Evolutionary conservation across 192 early-diverging fungal genomes (phyloP).

Genomic region (Entomortierella parvispora): DNA sequence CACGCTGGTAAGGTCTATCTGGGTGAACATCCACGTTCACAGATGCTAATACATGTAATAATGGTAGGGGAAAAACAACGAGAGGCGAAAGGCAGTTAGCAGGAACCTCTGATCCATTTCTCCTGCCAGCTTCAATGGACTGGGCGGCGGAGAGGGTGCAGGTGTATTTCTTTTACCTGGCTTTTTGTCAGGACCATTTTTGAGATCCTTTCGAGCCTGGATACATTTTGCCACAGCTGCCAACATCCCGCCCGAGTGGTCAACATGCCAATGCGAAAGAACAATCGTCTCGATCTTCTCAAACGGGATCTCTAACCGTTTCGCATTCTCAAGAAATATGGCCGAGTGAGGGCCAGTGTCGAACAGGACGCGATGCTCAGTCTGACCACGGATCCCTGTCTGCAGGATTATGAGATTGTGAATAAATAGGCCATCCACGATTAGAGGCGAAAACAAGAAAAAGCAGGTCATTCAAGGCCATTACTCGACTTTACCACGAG

Average conservation of each 20-base stretch:
- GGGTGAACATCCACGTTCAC: slow-evolving; percentile 35
- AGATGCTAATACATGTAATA: not conserved
- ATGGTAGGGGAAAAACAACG: not conserved
- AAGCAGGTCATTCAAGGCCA: no score
- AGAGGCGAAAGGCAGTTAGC: not conserved
- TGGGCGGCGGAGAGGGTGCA: no score
- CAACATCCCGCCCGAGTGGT: slow-evolving; percentile 49
- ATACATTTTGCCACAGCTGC: slow-evolving; percentile 33
- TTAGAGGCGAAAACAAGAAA: not conserved
- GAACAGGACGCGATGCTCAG: slow-evolving; percentile 43
- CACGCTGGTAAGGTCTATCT: slow-evolving; percentile 46
- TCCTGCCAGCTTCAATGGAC: no score
- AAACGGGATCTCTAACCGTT: slow-evolving; percentile 45
- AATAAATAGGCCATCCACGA: not conserved
- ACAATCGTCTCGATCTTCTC: slow-evolving; percentile 49
- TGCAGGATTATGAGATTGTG: not conserved
- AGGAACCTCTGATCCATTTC: no score
- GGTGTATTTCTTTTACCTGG: no score
- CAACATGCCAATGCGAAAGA: slow-evolving; percentile 48
- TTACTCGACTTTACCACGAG: slow-evolving; percentile 26
- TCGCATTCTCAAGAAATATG: slow-evolving; percentile 53
- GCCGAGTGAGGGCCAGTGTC: slow-evolving; percentile 49
- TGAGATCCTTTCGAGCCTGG: slow-evolving; percentile 8
- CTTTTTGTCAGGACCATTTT: slow-evolving; percentile 2
- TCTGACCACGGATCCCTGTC: slow-evolving; percentile 33